Base-by-base conservation (phyloP, 805 yeast species). In the Saccharomycopsis sp. region DNA sequence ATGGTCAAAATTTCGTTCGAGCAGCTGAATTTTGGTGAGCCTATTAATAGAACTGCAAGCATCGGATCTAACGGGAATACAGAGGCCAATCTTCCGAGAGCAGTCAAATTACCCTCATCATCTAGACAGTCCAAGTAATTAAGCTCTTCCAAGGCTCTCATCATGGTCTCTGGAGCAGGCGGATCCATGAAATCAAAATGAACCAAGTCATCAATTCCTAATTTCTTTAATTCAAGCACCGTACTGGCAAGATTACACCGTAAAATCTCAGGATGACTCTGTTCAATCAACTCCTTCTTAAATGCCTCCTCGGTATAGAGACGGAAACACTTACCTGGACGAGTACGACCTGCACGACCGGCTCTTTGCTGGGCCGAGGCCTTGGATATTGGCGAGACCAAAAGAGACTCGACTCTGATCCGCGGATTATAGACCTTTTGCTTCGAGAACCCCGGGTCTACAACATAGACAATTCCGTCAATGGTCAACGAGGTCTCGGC, bases 101-200 rank as follows among this genome's bases (percentile, higher is more conserved):
- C 81, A 0, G 98, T 94, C 64, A 93, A 75, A 57, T 87, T 86
- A 61, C 98, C 99, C 53, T 90, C 93, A 70, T 94, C 97, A 64
- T 89, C 89, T 56, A 93, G 78, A 75, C 97, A 94, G 22, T 87
- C 85, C 62, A 93, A 76, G 69, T 90, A 94, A 69, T 94, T 92
- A 67, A 93, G 79, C 72, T 93, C 99, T 72, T 93, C 99, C 63
- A 93, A 76, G 0, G 98, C 98, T 70, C 99, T 81, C 99, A 94
- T 94, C 99, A 93, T 94, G 3, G 99, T 94, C 73, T 93, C 99
- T 8, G 99, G 99, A 1, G 98, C 98, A 14, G 99, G 99, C 5
- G 99, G 98, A 69, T 93, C 99, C 96, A 93, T 93, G 70, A 94
- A 93, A 71, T 94, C 99, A 69, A 93, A 93, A 73, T 93, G 98